These are phyloP conservation scores for Dactylonectria macrodidyma DNA, from an alignment of 2,329 filamentous ascomycete genomes.

Conservation along the genomic window DNA sequence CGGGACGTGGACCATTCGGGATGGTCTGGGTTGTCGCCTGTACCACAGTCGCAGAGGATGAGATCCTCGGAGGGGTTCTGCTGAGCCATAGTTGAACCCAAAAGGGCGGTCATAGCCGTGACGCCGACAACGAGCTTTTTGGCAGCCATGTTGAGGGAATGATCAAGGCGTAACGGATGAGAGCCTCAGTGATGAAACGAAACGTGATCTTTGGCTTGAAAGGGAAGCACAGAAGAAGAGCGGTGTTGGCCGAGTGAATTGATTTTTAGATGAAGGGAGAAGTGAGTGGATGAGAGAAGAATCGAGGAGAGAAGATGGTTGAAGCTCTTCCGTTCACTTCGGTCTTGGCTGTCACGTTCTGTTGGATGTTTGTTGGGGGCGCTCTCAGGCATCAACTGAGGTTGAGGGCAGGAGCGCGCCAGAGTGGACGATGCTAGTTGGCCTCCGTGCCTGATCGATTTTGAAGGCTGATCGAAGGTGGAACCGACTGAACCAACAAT, in stretches of 20 bases:
- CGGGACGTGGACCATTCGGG: constrained; percentile 60
- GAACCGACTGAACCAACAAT: background rate
- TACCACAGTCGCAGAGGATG: constrained; percentile 59
- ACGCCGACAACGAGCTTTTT: constrained; percentile 42
- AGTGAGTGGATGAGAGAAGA: constrained; percentile 8
- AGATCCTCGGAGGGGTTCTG: constrained; percentile 54
- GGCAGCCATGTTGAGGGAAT: constrained; percentile 40
- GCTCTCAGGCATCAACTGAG: constrained; percentile 3
- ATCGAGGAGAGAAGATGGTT: constrained; percentile 14
- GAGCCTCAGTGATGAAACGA: background rate
- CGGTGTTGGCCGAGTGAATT: background rate
- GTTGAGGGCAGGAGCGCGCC: constrained; percentile 18
- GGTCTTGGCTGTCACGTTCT: background rate
- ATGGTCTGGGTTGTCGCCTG: constrained; percentile 58
- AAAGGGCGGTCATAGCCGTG: constrained; percentile 43
- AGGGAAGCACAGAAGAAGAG: background rate
- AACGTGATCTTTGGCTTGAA: constrained; percentile 5
- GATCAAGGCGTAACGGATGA: background rate
- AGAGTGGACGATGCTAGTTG: background rate
- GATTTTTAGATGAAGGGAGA: constrained; percentile 17
- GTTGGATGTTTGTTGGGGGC: constrained; percentile 24
- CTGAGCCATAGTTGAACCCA: constrained; percentile 42
- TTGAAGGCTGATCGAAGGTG: background rate
- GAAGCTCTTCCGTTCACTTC: background rate
- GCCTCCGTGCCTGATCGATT: background rate